Base-by-base conservation (phyloP, 345 rosid genomes). In the Gossypium turneri region DNA sequence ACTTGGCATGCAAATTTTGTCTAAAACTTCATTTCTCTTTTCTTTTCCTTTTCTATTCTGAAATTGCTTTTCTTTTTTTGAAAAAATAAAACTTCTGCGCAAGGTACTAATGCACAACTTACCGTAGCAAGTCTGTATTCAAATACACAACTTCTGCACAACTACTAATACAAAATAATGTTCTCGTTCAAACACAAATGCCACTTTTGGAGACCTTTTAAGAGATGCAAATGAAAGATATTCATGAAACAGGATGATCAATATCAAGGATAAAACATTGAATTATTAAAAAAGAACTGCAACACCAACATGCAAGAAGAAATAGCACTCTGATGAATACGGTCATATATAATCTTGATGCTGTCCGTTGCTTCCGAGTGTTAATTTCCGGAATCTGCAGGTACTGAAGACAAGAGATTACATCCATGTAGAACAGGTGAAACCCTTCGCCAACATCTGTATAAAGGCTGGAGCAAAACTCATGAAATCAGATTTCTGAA, bases 321-420 rank as follows among this genome's bases (percentile, higher is more conserved):
- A n/a, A 43, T 1, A 2, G 24, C 7, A 9, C 58, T 34, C 3
- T 4, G 3, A 66, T 44, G 9, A 17, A 44, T 11, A 20, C 1
- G 41, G 41, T 34, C 6, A 34, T 5, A 34, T 34, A 34, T 34
- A 5, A 34, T 34, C 41, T 34, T 34, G 41, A 65, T 9, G 43
- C 19, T 53, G 9, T 53, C 17, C 17, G 0, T 34, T 62, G 12
- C 17, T 62, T 62, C 47, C 17, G 4, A 34, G 47, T 17, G 24
- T 8, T 27, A 27, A 60, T 60, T 65, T 43, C 65, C 1, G 43
- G 41, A 34, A 13, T 34, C 12, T 34, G 22, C 51, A 96, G 99
- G 98, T 96, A 63, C 89, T 96, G 34, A 96, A 91, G 80, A 91
- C 98, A 17, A 96, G 81, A 85, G 98, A 96, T 78, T 93, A 87